phyloP scores from a whole-genome alignment of 768 basidiomycete genomes.

The Myochromella boudieri region DNA sequence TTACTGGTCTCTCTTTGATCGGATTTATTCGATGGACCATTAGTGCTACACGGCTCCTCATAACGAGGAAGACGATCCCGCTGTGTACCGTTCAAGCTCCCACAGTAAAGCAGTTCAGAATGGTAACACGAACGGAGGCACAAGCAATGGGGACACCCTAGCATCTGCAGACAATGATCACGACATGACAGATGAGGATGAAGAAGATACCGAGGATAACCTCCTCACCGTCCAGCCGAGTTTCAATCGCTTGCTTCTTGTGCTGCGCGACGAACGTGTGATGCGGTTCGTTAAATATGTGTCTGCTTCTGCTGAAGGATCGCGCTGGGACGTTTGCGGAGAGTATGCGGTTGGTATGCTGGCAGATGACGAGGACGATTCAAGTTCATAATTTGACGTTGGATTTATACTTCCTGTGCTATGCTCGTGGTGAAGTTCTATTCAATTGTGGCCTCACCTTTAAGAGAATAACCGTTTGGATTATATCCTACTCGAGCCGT shows the following conservation, averaged over 20 bases:
- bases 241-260: constrained; percentile 87
- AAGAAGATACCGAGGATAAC: constrained; percentile 75
- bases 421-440: too few species aligned
- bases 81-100: constrained; percentile 78
- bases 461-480: too few species aligned
- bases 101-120: constrained; percentile 35
- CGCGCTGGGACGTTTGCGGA: constrained; percentile 89
- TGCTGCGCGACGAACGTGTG: constrained; percentile 89
- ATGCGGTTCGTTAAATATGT: constrained; percentile 97
- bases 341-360: constrained; percentile 91
- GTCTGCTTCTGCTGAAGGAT: constrained; percentile 84
- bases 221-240: constrained; percentile 85
- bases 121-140: not conserved
- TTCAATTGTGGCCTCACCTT: too few species aligned
- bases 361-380: constrained; percentile 47
- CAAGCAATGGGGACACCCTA: not conserved
- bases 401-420: too few species aligned
- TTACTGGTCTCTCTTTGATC: constrained; percentile 6
- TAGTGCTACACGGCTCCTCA: constrained; percentile 96
- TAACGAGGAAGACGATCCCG: constrained; percentile 93
- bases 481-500: too few species aligned
- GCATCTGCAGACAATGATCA: constrained; percentile 29
- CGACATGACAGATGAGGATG: constrained; percentile 40
- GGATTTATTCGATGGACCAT: constrained; percentile 4
- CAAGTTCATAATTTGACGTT: too few species aligned